These are phyloP conservation scores for Plasmodium coatneyi DNA, from an alignment of 169 alveolate genomes.

Conservation along the genomic window DNA sequence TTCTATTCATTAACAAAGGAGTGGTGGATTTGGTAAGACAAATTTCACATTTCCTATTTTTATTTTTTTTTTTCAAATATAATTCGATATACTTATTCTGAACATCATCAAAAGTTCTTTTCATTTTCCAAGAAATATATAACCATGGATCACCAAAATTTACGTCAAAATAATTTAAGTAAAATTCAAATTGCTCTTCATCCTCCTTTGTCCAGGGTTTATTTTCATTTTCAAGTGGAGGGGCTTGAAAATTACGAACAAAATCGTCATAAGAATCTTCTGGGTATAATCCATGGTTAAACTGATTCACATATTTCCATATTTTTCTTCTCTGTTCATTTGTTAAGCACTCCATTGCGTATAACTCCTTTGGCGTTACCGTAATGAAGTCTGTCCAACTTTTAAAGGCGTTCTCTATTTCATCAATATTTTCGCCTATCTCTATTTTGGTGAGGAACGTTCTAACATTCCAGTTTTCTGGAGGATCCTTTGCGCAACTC, in stretches of 20 bases:
- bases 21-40: slow-evolving; percentile 83
- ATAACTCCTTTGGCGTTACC: slow-evolving; percentile 84
- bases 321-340: slow-evolving; percentile 86
- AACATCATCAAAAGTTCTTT: slow-evolving; percentile 87
- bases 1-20: slow-evolving; percentile 87
- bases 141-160: slow-evolving; percentile 91
- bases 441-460: slow-evolving; percentile 85
- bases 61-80: slow-evolving; percentile 80
- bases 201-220: slow-evolving; percentile 87
- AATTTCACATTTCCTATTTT: slow-evolving; percentile 85
- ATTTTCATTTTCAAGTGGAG: slow-evolving; percentile 86
- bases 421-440: slow-evolving; percentile 87
- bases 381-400: slow-evolving; percentile 86
- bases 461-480: slow-evolving; percentile 87
- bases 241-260: slow-evolving; percentile 87
- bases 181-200: slow-evolving; percentile 81
- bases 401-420: slow-evolving; percentile 83
- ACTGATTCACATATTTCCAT: slow-evolving; percentile 85
- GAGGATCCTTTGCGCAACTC: slow-evolving; percentile 84
- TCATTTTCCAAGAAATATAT: slow-evolving; percentile 91
- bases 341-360: slow-evolving; percentile 82
- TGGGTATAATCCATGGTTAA: slow-evolving; percentile 91
- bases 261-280: slow-evolving; percentile 81
- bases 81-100: slow-evolving; percentile 83
- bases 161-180: slow-evolving; percentile 87